Evolutionary conservation across 164 flowering plant genomes (phyloP).

Genomic region (Magnolia sinica): DNA sequence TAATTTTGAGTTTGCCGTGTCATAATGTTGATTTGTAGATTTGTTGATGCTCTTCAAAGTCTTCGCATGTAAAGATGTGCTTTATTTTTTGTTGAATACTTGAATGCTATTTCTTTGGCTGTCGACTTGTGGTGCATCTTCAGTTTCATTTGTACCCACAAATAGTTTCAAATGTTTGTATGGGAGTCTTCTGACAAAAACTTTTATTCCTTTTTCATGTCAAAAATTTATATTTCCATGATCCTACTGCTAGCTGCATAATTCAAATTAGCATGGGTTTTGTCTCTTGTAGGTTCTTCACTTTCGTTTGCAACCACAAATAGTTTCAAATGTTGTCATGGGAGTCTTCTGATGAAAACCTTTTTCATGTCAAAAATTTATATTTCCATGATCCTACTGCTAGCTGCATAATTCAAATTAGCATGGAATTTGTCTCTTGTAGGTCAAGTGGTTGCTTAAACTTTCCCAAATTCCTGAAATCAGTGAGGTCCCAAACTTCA

Average conservation of each 20-base stretch:
- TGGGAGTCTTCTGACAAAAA: too few relatives aligned
- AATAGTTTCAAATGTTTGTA: too few relatives aligned
- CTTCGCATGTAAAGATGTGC: neutral
- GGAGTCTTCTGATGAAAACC: neutral
- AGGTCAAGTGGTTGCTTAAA: constrained; percentile 87
- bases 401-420: neutral
- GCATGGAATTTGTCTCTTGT: constrained; percentile 15
- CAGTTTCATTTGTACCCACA: neutral
- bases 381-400: neutral
- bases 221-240: neutral
- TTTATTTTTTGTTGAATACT: neutral
- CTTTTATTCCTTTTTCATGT: neutral
- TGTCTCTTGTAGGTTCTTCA: constrained; percentile 39
- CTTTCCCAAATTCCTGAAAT: constrained; percentile 86
- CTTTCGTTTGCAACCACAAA: neutral
- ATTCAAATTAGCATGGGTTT: neutral
- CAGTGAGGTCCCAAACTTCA: constrained; percentile 76
- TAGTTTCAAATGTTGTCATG: neutral
- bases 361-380: neutral
- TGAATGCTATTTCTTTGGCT: neutral
- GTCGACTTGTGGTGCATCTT: neutral
- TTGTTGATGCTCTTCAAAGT: neutral
- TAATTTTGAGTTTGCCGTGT: too few relatives aligned
- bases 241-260: neutral
- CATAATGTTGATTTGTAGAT: too few relatives aligned